A percentile compares a stretch with the other conserved stretches of the same genome.
Conservation (phyloP, 805 yeast species). For the Kluyveromyces nonfermentans region DNA sequence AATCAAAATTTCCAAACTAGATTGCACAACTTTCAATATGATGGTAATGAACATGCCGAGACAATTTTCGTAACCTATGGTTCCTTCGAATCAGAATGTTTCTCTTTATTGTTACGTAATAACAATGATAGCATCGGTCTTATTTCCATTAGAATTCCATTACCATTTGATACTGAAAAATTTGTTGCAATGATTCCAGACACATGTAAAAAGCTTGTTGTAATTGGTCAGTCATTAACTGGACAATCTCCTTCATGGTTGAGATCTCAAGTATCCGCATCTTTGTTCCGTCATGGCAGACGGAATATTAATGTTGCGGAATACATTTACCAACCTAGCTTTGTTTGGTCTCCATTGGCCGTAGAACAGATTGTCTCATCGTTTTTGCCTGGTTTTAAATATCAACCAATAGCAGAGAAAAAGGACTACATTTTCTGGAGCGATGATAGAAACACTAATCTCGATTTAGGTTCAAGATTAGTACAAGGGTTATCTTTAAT, state of each 20-base stretch:
- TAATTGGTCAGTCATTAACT: slow-evolving; percentile 49
- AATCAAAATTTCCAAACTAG: slow-evolving; percentile 19
- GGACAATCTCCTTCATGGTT: slow-evolving; percentile 36
- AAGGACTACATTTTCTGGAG: slow-evolving; percentile 49
- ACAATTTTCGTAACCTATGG: slow-evolving; percentile 82
- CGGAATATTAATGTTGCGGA: slow-evolving; percentile 37
- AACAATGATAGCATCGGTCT: slow-evolving; percentile 45
- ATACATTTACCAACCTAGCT: slow-evolving; percentile 41
- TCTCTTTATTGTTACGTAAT: slow-evolving; percentile 36
- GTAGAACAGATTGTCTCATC: slow-evolving; percentile 40
- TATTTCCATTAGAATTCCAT: slow-evolving; percentile 63
- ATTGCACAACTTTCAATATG: slow-evolving; percentile 38
- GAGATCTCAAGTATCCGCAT: slow-evolving; percentile 64
- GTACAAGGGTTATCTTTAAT: slow-evolving; percentile 64
- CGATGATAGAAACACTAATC: slow-evolving; percentile 49
- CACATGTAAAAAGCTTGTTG: slow-evolving; percentile 50
- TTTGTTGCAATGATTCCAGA: slow-evolving; percentile 53
- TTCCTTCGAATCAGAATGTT: slow-evolving; percentile 50
- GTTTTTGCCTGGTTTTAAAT: slow-evolving; percentile 21
- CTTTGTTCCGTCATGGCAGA: slow-evolving; percentile 43
- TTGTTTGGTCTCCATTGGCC: slow-evolving; percentile 48
- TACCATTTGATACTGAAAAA: slow-evolving; percentile 62
- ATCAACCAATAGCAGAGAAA: slow-evolving; percentile 9
- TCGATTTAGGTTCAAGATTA: slow-evolving; percentile 50
- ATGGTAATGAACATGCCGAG: slow-evolving; percentile 52